Percentiles rank a stretch among this genome's conserved stretches.
Evolutionary conservation across 1,284 basidiomycete genomes (phyloP).

Genomic region (Exsudoporus floridanus): DNA sequence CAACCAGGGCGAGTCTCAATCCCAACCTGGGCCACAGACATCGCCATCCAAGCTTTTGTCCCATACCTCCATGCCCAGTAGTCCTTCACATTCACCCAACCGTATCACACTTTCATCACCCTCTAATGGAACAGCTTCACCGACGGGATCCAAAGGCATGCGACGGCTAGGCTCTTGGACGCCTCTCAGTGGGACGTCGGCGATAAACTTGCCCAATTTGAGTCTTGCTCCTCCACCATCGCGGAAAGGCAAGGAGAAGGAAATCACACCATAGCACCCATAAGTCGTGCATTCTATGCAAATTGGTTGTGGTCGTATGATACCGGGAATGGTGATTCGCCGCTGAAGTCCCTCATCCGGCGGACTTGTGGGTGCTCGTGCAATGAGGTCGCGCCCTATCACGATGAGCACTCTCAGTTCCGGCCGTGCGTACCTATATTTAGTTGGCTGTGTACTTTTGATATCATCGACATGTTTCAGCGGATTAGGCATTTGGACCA

Average conservation of each 20-base stretch:
- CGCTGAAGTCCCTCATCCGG: neutral
- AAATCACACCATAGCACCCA: conserved; percentile 23
- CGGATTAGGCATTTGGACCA: conserved; percentile 13
- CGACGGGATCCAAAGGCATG: conserved; percentile 37
- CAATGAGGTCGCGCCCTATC: conserved; percentile 5
- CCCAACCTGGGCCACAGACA: conserved; percentile 13
- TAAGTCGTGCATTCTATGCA: neutral
- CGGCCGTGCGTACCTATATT: conserved; percentile 7
- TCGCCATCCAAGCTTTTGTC: conserved; percentile 34
- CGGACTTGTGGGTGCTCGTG: conserved; percentile 6
- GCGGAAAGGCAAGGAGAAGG: conserved; percentile 51
- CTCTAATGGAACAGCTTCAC: conserved; percentile 29
- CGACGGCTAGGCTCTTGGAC: conserved; percentile 51
- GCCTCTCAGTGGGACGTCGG: conserved; percentile 36
- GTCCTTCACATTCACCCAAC: conserved; percentile 42
- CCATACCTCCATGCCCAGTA: conserved; percentile 50
- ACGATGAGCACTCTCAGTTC: conserved; percentile 3
- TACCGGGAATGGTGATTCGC: neutral
- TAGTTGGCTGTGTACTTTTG: conserved; percentile 15
- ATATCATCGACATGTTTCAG: conserved; percentile 22
- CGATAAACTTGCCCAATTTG: conserved; percentile 55
- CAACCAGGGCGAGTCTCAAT: conserved; percentile 49
- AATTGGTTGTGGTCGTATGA: conserved; percentile 1
- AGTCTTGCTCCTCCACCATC: conserved; percentile 40
- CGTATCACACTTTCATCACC: conserved; percentile 18